These are phyloP conservation scores for Collybiopsis luxurians DNA, from an alignment of 768 basidiomycete genomes.

Conservation along the genomic window DNA sequence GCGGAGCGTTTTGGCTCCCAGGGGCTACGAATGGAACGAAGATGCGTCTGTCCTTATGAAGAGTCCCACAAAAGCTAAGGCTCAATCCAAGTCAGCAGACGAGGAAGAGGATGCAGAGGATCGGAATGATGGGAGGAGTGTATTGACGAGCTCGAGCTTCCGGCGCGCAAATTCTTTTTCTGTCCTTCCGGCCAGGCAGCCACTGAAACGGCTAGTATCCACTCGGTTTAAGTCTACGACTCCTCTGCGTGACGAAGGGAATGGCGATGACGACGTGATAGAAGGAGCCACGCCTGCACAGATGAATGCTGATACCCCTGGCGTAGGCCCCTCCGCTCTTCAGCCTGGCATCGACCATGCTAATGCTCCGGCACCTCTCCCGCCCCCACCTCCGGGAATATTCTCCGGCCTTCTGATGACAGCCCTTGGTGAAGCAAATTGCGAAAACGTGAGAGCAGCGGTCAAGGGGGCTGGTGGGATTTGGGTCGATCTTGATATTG, in stretches of 20 bases:
- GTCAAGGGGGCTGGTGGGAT: conserved; percentile 60
- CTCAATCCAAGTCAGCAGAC: conserved; percentile 13
- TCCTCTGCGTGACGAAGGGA: background rate
- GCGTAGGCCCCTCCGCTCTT: conserved; percentile 2
- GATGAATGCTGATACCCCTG: conserved; percentile 4
- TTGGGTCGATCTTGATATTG: conserved; percentile 28
- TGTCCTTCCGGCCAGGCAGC: conserved; percentile 23
- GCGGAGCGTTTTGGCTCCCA: conserved; percentile 62
- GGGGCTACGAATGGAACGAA: conserved; percentile 62
- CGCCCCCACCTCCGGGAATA: too few species aligned
- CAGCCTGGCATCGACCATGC: too few species aligned
- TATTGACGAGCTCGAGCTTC: conserved; percentile 39
- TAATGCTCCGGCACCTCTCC: too few species aligned
- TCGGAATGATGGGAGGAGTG: background rate
- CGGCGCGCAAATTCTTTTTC: conserved; percentile 66
- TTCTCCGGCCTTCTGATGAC: conserved; percentile 59
- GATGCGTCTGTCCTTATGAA: conserved; percentile 50
- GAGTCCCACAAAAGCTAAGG: conserved; percentile 50
- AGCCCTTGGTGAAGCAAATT: conserved; percentile 66
- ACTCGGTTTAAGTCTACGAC: background rate
- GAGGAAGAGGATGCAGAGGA: background rate
- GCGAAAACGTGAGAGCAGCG: conserved; percentile 51
- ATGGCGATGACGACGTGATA: background rate
- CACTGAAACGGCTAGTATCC: conserved; percentile 1
- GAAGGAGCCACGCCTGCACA: background rate